Conservation (phyloP, 352 stramenopile genomes). For the Globisporangium polare region DNA sequence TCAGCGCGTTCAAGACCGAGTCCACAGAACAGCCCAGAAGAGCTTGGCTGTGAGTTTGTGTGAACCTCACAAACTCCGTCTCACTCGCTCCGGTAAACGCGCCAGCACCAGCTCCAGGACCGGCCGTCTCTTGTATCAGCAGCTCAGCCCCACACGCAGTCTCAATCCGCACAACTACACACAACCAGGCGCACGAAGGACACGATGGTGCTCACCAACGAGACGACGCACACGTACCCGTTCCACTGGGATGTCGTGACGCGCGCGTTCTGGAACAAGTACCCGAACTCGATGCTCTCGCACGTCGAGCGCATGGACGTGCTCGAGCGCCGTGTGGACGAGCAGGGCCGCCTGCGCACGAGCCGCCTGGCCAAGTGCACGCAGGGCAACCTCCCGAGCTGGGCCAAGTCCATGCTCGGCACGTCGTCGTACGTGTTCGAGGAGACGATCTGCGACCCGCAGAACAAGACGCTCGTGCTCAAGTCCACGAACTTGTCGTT, state of each 20-base stretch:
- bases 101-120: no score
- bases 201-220: conserved; percentile 71
- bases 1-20: no score
- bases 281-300: conserved; percentile 71
- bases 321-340: conserved; percentile 66
- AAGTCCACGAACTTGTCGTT: conserved; percentile 83
- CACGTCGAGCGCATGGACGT: conserved; percentile 85
- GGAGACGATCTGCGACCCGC: conserved; percentile 70
- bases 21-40: no score
- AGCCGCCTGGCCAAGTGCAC: conserved; percentile 70
- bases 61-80: no score
- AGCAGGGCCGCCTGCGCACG: conserved; percentile 58
- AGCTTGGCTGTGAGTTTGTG: no score
- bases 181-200: background rate
- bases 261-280: conserved; percentile 88
- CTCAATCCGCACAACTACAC: background rate
- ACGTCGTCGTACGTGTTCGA: conserved; percentile 80
- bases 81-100: no score
- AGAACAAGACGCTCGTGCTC: conserved; percentile 59
- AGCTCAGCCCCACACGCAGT: no score
- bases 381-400: conserved; percentile 72
- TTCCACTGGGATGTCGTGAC: conserved; percentile 84
- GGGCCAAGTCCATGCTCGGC: conserved; percentile 62
- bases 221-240: conserved; percentile 73
- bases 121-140: no score